phyloP scores from a whole-genome alignment of 441 rosid species.

The Pelargonium australe region DNA sequence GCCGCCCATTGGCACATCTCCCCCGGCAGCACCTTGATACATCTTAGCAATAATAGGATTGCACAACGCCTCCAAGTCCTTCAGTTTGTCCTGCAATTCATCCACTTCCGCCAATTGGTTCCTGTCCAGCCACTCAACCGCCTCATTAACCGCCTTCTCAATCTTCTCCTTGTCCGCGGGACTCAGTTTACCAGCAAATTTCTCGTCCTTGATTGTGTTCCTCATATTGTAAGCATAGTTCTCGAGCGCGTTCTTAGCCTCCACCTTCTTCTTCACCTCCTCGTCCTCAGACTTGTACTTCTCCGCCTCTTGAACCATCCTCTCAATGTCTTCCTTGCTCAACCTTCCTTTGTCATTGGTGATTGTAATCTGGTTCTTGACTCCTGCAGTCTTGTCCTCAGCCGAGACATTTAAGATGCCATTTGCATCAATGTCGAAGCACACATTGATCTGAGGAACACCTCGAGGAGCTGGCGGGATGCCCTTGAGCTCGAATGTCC shows the following conservation, averaged over 20 bases:
- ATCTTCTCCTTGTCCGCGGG: constrained; percentile 52
- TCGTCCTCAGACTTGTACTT: constrained; percentile 54
- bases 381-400: constrained; percentile 59
- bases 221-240: constrained; percentile 55
- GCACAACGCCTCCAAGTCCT: constrained; percentile 55
- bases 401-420: constrained; percentile 53
- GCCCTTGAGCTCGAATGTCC: constrained; percentile 46
- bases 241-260: constrained; percentile 57
- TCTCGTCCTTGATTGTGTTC: constrained; percentile 52
- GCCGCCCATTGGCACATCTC: constrained; percentile 21
- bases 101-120: constrained; percentile 56
- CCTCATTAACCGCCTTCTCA: constrained; percentile 44
- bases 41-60: constrained; percentile 52
- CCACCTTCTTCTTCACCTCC: constrained; percentile 57
- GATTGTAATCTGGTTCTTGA: constrained; percentile 59
- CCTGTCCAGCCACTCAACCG: constrained; percentile 48
- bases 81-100: constrained; percentile 57
- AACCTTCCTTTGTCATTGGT: constrained; percentile 57
- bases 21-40: constrained; percentile 40
- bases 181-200: constrained; percentile 38
- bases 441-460: constrained; percentile 37
- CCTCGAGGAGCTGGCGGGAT: constrained; percentile 45
- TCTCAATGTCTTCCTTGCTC: constrained; percentile 56
- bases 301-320: constrained; percentile 61
- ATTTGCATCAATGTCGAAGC: constrained; percentile 44